phyloP scores from a whole-genome alignment of 139 green algal species.

The Chlorokybus atmophyticus region DNA sequence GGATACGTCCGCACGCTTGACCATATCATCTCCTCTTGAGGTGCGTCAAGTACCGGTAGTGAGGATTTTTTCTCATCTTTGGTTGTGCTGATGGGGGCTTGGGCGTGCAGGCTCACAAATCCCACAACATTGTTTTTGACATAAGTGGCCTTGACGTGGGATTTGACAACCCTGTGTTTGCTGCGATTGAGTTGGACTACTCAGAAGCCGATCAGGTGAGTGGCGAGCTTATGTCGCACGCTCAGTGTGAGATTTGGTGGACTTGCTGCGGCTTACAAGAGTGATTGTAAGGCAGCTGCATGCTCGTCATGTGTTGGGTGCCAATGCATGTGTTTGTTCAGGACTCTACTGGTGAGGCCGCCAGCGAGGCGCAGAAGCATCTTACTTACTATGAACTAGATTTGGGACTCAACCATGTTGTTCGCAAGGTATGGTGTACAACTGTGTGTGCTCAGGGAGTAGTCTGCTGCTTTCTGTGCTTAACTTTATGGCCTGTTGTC shows the following conservation, averaged over 20 bases:
- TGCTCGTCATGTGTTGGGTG: too few species aligned
- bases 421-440: conserved; percentile 52
- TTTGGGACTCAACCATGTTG: conserved; percentile 94
- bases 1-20: conserved; percentile 82
- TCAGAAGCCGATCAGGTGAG: conserved; percentile 65
- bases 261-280: too few species aligned
- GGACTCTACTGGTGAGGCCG: conserved; percentile 20
- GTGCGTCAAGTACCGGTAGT: too few species aligned
- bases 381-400: conserved; percentile 96
- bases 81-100: too few species aligned
- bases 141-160: conserved; percentile 80
- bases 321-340: too few species aligned
- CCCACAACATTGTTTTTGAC: conserved; percentile 64
- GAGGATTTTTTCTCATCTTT: background rate
- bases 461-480: too few species aligned
- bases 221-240: too few species aligned
- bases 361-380: conserved; percentile 79
- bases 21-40: conserved; percentile 91
- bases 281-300: too few species aligned
- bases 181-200: conserved; percentile 96
- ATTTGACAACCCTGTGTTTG: conserved; percentile 98
- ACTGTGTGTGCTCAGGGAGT: too few species aligned
- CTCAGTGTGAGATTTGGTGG: too few species aligned
- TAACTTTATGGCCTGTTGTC: too few species aligned
- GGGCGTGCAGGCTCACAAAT: conserved; percentile 72